Conservation (phyloP, 208 protist species). For the Vickermania spadyakhi region DNA sequence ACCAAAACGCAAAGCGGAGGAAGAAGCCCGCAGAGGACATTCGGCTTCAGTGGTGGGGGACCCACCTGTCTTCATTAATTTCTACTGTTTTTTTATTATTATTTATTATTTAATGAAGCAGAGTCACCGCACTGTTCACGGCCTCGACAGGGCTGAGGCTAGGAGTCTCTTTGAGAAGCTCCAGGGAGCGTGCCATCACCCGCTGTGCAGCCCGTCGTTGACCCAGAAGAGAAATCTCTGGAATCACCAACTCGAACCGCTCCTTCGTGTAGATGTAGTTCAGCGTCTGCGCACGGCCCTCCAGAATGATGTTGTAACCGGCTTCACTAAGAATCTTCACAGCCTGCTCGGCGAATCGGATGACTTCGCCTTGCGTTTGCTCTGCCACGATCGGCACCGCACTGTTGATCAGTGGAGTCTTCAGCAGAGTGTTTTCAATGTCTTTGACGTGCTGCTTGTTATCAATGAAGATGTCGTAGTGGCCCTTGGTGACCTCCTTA, state of each 20-base stretch:
- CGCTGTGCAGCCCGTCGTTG: conserved; percentile 85
- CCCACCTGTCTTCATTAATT: too few relatives aligned
- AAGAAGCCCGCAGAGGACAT: too few relatives aligned
- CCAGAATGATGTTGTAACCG: conserved; percentile 86
- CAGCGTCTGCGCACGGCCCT: conserved; percentile 84
- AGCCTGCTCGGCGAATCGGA: conserved; percentile 63
- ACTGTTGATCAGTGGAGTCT: conserved; percentile 60
- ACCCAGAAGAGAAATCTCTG: conserved; percentile 57
- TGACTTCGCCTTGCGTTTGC: conserved; percentile 89
- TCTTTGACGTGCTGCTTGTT: conserved; percentile 50
- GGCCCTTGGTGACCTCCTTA: conserved; percentile 30
- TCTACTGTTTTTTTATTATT: too few relatives aligned
- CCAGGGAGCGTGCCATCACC: conserved; percentile 70
- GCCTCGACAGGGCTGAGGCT: conserved; percentile 14
- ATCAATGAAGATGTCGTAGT: conserved; percentile 67
- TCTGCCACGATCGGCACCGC: conserved; percentile 84
- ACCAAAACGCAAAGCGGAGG: too few relatives aligned
- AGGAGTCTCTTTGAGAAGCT: too few relatives aligned
- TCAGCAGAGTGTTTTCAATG: conserved; percentile 85
- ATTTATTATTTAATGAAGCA: too few relatives aligned
- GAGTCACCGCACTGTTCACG: conserved; percentile 11
- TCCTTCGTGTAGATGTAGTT: conserved; percentile 75
- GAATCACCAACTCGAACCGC: conserved; percentile 85
- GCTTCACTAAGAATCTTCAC: conserved; percentile 55
- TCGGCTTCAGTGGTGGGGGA: too few relatives aligned